Evolutionary conservation across 768 basidiomycete species (phyloP).

Genomic region (Podaxis mareebaensis): DNA sequence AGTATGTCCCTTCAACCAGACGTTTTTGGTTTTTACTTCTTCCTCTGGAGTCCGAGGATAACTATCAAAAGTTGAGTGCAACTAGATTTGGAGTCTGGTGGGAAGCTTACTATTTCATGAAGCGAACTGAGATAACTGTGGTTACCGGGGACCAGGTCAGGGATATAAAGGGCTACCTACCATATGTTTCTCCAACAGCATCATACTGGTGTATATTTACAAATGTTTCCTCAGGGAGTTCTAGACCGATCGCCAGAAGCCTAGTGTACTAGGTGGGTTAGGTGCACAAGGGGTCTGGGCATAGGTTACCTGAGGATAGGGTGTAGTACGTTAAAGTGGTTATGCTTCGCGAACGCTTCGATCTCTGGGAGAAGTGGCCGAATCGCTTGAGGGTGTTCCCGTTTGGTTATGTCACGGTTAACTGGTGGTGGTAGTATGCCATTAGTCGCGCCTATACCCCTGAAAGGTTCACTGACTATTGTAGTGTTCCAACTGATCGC

Average conservation of each 20-base stretch:
- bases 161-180: slow-evolving; percentile 24
- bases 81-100: neutral
- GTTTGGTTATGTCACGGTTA: slow-evolving; percentile 47
- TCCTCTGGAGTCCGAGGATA: slow-evolving; percentile 52
- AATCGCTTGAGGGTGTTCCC: slow-evolving; percentile 48
- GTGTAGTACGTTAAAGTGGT: slow-evolving; percentile 52
- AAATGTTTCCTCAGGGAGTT: slow-evolving; percentile 54
- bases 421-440: slow-evolving; percentile 29
- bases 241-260: slow-evolving; percentile 50
- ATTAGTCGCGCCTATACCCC: neutral
- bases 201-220: slow-evolving; percentile 49
- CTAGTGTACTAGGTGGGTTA: slow-evolving; percentile 25
- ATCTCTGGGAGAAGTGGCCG: slow-evolving; percentile 56
- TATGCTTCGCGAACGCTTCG: slow-evolving; percentile 47
- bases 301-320: slow-evolving; percentile 41
- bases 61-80: slow-evolving; percentile 26
- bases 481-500: slow-evolving; percentile 65
- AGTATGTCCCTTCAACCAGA: slow-evolving; percentile 64
- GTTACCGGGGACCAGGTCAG: neutral
- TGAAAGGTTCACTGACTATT: slow-evolving; percentile 42
- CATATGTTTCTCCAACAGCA: slow-evolving; percentile 40
- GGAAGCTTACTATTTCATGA: slow-evolving; percentile 62
- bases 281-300: neutral
- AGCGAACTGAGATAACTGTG: slow-evolving; percentile 42
- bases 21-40: slow-evolving; percentile 49